Percentiles rank a stretch among this genome's conserved stretches.
phyloP scores from a whole-genome alignment of 129 eudicot genomes.

The Erigeron canadensis region DNA sequence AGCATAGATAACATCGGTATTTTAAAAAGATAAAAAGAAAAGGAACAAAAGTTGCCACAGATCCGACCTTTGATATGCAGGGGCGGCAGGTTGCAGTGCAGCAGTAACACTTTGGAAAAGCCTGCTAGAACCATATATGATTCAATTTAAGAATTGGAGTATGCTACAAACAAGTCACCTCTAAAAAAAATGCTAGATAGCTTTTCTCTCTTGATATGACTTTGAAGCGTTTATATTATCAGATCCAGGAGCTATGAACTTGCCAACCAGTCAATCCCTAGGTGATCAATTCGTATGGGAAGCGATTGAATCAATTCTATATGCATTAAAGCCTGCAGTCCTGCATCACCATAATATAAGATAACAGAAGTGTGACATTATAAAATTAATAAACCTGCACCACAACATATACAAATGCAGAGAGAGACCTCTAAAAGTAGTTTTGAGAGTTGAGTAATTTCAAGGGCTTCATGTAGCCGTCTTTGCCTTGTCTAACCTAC shows the following conservation, averaged over 20 bases:
- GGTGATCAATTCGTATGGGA: slow-evolving; percentile 69
- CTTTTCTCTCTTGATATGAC: slow-evolving; percentile 77
- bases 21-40: neutral
- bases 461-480: slow-evolving; percentile 72
- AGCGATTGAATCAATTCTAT: slow-evolving; percentile 73
- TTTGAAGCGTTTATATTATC: slow-evolving; percentile 57
- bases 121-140: slow-evolving; percentile 41
- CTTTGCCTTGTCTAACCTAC: slow-evolving; percentile 73
- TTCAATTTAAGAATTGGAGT: neutral
- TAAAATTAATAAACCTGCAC: too few species aligned
- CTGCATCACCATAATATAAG: slow-evolving; percentile 46
- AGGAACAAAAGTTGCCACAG: neutral
- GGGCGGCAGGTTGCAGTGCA: slow-evolving; percentile 53
- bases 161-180: slow-evolving; percentile 54
- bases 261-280: slow-evolving; percentile 71
- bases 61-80: slow-evolving; percentile 37
- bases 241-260: slow-evolving; percentile 59
- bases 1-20: neutral
- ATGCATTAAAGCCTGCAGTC: slow-evolving; percentile 87
- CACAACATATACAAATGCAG: slow-evolving; percentile 5
- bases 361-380: neutral
- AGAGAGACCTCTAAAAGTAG: slow-evolving; percentile 79
- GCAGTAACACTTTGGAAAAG: slow-evolving; percentile 46
- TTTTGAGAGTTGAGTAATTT: slow-evolving; percentile 59
- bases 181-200: slow-evolving; percentile 82